phyloP scores from a whole-genome alignment of 371 early-diverging fungal species.

The Mucor racemosus region DNA sequence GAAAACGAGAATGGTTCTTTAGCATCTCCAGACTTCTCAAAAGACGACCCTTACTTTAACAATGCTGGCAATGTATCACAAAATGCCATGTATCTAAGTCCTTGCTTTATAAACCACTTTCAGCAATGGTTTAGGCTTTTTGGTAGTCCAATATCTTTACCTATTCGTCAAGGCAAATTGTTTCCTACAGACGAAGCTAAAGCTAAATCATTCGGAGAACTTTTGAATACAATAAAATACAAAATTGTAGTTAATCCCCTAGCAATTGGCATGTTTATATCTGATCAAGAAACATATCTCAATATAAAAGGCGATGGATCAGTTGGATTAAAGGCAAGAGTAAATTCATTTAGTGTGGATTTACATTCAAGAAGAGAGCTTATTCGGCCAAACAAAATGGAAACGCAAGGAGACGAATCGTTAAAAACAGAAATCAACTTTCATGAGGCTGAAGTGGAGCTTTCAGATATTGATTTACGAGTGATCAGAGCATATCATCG shows the following conservation, averaged over 20 bases:
- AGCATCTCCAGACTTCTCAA: not conserved
- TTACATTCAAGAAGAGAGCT: conserved; percentile 36
- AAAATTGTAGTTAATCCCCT: conserved; percentile 48
- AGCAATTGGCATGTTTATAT: conserved; percentile 46
- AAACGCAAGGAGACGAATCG: conserved; percentile 4
- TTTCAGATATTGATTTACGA: conserved; percentile 38
- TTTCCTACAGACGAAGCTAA: conserved; percentile 34
- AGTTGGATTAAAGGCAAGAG: conserved; percentile 38
- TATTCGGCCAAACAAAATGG: not conserved
- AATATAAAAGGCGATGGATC: conserved; percentile 21
- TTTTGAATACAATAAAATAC: conserved; percentile 41
- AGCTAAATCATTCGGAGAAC: conserved; percentile 45
- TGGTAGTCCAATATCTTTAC: conserved; percentile 50
- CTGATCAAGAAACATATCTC: conserved; percentile 36
- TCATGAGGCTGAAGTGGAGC: conserved; percentile 36
- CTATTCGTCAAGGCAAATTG: conserved; percentile 47
- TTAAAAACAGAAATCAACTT: conserved; percentile 25
- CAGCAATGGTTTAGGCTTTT: conserved; percentile 45
- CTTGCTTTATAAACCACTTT: conserved; percentile 50
- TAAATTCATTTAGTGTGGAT: conserved; percentile 33
- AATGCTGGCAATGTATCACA: not conserved
- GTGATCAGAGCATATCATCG: conserved; percentile 26
- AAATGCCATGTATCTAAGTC: conserved; percentile 54
- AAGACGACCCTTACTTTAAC: conserved; percentile 7
- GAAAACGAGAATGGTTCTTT: not conserved